phyloP scores from a whole-genome alignment of 768 basidiomycete species.

The Austroboletus eburneus region DNA sequence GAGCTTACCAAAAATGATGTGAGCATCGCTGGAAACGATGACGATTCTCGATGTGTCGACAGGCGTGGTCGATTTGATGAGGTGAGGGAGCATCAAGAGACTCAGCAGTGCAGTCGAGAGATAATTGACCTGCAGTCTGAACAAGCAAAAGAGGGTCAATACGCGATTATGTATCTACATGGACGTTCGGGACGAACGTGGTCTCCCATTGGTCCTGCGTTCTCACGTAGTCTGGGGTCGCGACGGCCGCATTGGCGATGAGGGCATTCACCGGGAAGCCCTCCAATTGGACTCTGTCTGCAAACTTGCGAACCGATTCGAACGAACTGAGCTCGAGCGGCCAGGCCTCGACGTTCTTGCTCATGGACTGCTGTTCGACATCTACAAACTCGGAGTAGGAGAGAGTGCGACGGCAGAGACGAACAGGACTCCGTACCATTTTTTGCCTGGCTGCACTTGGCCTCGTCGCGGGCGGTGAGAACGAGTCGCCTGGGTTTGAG shows the following conservation, averaged over 20 bases:
- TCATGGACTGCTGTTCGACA: conserved; percentile 12
- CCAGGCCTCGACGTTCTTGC: conserved; percentile 26
- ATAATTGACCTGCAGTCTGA: conserved; percentile 36
- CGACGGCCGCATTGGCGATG: conserved; percentile 30
- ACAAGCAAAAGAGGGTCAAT: neutral
- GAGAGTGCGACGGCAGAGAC: too few species aligned
- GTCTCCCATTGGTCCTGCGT: conserved; percentile 37
- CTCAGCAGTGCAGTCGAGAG: conserved; percentile 34
- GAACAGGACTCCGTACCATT: conserved; percentile 11
- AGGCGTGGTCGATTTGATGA: conserved; percentile 27
- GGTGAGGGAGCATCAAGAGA: conserved; percentile 33
- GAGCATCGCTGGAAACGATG: conserved; percentile 29
- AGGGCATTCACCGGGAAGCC: conserved; percentile 26
- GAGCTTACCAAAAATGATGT: conserved; percentile 16
- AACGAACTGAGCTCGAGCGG: conserved; percentile 32
- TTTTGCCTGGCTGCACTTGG: conserved; percentile 16
- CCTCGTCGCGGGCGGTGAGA: conserved; percentile 24
- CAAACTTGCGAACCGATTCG: conserved; percentile 32
- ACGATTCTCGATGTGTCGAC: conserved; percentile 25
- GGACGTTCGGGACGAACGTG: conserved; percentile 22
- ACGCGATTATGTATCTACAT: too few species aligned
- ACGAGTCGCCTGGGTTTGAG: conserved; percentile 23
- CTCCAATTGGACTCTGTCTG: conserved; percentile 25
- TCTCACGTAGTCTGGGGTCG: conserved; percentile 12
- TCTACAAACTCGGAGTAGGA: conserved; percentile 12